A percentile compares a stretch with the other conserved stretches of the same genome.
Evolutionary conservation across 495 filamentous ascomycete species (phyloP).

Genomic region (Xylaria sp.): DNA sequence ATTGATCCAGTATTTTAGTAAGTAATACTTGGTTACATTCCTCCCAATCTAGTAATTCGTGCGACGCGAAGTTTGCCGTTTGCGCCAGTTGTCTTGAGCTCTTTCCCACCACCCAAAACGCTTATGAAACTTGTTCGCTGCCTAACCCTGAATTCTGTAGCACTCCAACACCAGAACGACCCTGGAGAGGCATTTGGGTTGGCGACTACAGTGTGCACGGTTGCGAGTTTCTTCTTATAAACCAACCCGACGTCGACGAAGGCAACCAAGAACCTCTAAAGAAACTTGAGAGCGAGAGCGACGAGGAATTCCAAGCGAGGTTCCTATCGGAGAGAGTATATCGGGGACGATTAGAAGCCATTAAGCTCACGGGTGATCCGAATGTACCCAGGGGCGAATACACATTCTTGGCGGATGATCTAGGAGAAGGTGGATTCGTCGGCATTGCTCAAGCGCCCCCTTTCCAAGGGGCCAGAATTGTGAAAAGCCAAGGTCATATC

Average conservation of each 20-base stretch:
- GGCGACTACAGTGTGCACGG: slow-evolving; percentile 89
- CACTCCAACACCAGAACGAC: slow-evolving; percentile 78
- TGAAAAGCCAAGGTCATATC: slow-evolving; percentile 77
- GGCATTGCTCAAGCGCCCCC: slow-evolving; percentile 66
- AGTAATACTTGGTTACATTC: slow-evolving; percentile 5
- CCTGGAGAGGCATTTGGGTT: slow-evolving; percentile 88
- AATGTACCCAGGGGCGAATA: slow-evolving; percentile 87
- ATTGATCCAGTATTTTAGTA: slow-evolving; percentile 70
- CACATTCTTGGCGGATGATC: slow-evolving; percentile 79
- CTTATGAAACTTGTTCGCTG: neutral
- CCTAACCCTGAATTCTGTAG: slow-evolving; percentile 11
- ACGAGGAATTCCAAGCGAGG: slow-evolving; percentile 48
- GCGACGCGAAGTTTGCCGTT: neutral
- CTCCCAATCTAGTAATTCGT: neutral
- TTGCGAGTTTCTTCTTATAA: slow-evolving; percentile 83
- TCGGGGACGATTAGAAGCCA: slow-evolving; percentile 71
- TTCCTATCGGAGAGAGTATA: slow-evolving; percentile 50
- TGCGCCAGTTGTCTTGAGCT: neutral
- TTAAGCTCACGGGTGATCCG: slow-evolving; percentile 90
- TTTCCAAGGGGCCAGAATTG: slow-evolving; percentile 78
- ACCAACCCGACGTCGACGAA: slow-evolving; percentile 65
- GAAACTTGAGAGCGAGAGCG: slow-evolving; percentile 44
- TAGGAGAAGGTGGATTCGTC: slow-evolving; percentile 65
- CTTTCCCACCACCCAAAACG: neutral
- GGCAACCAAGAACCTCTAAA: slow-evolving; percentile 40